Conservation (phyloP, 2,329 filamentous ascomycete genomes). For the Allantophomopsis lycopodina region DNA sequence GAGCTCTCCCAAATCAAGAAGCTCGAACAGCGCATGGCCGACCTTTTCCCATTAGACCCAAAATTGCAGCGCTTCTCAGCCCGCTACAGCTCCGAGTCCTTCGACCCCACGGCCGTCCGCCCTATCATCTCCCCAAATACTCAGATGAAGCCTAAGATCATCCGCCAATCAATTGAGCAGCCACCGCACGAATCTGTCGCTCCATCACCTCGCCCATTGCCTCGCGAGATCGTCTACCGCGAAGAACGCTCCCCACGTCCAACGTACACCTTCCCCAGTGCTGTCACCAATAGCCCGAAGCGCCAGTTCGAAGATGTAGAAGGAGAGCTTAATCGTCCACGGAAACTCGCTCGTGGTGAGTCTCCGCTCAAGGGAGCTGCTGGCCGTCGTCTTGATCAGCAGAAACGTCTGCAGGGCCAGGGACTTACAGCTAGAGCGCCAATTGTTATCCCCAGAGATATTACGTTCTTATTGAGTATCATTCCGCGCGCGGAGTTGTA, state of each 20-base stretch:
- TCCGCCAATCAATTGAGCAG: slow-evolving; percentile 40
- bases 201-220: slow-evolving; percentile 25
- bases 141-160: slow-evolving; percentile 55
- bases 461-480: slow-evolving; percentile 45
- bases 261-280: slow-evolving; percentile 8
- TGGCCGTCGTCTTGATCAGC: slow-evolving; percentile 69
- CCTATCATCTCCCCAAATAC: slow-evolving; percentile 70
- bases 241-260: slow-evolving; percentile 18
- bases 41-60: slow-evolving; percentile 84
- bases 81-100: slow-evolving; percentile 59
- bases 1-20: slow-evolving; percentile 84
- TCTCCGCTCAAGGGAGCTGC: slow-evolving; percentile 89
- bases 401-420: slow-evolving; percentile 38
- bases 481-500: slow-evolving; percentile 55
- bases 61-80: slow-evolving; percentile 61
- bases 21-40: slow-evolving; percentile 82
- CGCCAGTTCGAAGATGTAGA: slow-evolving; percentile 52
- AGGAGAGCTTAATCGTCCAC: slow-evolving; percentile 57
- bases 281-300: slow-evolving; percentile 21
- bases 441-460: slow-evolving; percentile 58
- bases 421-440: slow-evolving; percentile 24
- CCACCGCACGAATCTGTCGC: slow-evolving; percentile 24
- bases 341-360: slow-evolving; percentile 78
- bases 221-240: slow-evolving; percentile 9
- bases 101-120: slow-evolving; percentile 71